A percentile compares a stretch with the other conserved stretches of the same genome.
Conservation (phyloP, 108 stramenopile species). For the Stephanodiscus triporus region DNA sequence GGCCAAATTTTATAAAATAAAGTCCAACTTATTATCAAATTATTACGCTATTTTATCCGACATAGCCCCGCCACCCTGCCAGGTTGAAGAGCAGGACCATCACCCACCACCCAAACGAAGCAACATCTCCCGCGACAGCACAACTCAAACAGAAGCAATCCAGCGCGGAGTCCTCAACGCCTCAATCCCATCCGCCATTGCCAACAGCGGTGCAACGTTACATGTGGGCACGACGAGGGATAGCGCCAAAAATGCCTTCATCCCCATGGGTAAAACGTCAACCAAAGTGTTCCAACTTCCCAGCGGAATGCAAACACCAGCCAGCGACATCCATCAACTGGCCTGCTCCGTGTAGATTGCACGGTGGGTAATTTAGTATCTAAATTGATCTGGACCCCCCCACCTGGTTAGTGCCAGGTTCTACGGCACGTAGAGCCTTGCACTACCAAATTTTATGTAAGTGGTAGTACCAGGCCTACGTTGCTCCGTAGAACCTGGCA, state of each 20-base stretch:
- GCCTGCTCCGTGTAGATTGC: too few relatives aligned
- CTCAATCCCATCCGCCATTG: not conserved
- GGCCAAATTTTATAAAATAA: too few relatives aligned
- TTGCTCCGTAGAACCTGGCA: too few relatives aligned
- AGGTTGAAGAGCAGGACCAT: slow-evolving; percentile 1
- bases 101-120: not conserved
- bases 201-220: not conserved
- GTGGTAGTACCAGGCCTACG: too few relatives aligned
- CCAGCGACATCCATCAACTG: too few relatives aligned
- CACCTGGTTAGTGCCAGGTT: too few relatives aligned
- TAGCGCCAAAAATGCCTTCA: not conserved
- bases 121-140: too few relatives aligned
- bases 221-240: not conserved
- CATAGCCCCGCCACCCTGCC: not conserved
- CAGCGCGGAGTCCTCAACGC: not conserved
- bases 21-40: not conserved
- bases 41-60: not conserved
- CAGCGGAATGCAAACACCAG: not conserved
- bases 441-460: too few relatives aligned
- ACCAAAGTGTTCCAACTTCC: too few relatives aligned
- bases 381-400: too few relatives aligned
- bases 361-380: too few relatives aligned
- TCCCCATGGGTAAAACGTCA: not conserved
- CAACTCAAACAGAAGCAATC: not conserved
- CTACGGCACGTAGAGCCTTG: too few relatives aligned